Conservation (phyloP, 768 basidiomycete species). For the Crassisporium funariophilum region DNA sequence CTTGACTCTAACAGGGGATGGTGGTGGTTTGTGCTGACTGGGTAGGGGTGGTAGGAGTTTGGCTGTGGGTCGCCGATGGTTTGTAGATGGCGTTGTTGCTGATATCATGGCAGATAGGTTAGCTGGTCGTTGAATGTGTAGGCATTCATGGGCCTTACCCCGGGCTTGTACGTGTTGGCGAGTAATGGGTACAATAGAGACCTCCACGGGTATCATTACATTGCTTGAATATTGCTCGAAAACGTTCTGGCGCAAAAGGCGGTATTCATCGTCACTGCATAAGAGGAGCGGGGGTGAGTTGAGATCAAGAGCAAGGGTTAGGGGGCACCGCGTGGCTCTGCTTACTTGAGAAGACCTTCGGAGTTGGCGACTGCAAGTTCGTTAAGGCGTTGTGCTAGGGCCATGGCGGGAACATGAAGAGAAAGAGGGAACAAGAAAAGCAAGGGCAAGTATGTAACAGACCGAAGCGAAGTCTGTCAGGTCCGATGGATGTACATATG, state of each 20-base stretch:
- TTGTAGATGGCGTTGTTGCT: slow-evolving; percentile 7
- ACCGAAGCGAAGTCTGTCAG: slow-evolving; percentile 1
- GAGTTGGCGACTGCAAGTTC: slow-evolving; percentile 70
- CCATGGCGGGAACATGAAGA: slow-evolving; percentile 34
- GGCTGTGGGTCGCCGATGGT: slow-evolving; percentile 4
- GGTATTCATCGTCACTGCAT: slow-evolving; percentile 72
- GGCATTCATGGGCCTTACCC: neutral
- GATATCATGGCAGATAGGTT: slow-evolving; percentile 1
- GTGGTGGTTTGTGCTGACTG: slow-evolving; percentile 12
- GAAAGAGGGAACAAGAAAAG: slow-evolving; percentile 20
- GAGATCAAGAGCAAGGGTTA: slow-evolving; percentile 20
- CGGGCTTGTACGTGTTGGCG: slow-evolving; percentile 16
- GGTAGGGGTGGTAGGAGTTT: neutral
- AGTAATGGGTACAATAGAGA: slow-evolving; percentile 29
- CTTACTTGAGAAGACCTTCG: slow-evolving; percentile 68
- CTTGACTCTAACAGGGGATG: slow-evolving; percentile 23
- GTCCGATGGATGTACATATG: slow-evolving; percentile 9
- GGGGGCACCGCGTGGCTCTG: too few species aligned
- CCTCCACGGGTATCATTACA: slow-evolving; percentile 29
- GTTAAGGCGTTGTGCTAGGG: slow-evolving; percentile 64
- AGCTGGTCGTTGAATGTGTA: neutral
- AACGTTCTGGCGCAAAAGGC: slow-evolving; percentile 65
- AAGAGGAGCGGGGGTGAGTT: neutral
- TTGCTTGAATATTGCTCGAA: slow-evolving; percentile 59
- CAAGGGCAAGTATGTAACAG: slow-evolving; percentile 8